Percentiles rank a stretch among this genome's conserved stretches.
Evolutionary conservation across 495 filamentous ascomycete genomes (phyloP).

Genomic region (Neurospora discreta): DNA sequence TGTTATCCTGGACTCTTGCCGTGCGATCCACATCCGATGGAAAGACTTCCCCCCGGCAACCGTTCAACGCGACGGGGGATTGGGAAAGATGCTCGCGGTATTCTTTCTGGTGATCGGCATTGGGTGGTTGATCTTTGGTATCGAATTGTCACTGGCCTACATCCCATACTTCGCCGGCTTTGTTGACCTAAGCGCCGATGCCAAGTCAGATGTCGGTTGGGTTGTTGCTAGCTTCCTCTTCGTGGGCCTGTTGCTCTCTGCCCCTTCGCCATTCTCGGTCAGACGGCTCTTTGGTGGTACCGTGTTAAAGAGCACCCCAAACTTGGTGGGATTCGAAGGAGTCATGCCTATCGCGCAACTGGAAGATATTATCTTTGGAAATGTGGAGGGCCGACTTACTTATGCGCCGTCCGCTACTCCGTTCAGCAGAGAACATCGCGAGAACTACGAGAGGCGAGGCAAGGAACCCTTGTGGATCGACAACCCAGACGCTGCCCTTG

Average conservation of each 20-base stretch:
- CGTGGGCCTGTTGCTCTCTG: not conserved
- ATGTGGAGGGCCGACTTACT: not conserved
- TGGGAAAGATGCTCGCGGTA: not conserved
- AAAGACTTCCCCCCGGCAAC: not conserved
- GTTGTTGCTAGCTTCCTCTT: constrained; percentile 15
- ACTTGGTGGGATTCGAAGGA: constrained; percentile 22
- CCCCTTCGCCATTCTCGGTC: not conserved
- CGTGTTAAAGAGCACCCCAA: not conserved
- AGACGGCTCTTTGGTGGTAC: not conserved
- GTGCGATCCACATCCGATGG: constrained; percentile 15
- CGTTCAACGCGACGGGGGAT: not conserved
- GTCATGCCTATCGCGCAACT: constrained; percentile 6
- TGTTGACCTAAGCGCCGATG: constrained; percentile 11
- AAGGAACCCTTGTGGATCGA: not conserved
- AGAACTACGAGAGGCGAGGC: not conserved
- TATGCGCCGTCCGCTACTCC: not conserved
- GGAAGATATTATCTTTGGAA: constrained; percentile 1
- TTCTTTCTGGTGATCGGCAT: not conserved
- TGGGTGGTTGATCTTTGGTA: not conserved
- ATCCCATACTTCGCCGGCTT: constrained; percentile 6
- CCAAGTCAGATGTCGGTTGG: constrained; percentile 13
- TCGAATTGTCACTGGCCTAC: not conserved
- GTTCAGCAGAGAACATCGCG: not conserved
- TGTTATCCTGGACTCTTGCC: constrained; percentile 11
- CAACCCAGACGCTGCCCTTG: not conserved